phyloP scores from a whole-genome alignment of 164 flowering plant species.

The Vitis rupestris region DNA sequence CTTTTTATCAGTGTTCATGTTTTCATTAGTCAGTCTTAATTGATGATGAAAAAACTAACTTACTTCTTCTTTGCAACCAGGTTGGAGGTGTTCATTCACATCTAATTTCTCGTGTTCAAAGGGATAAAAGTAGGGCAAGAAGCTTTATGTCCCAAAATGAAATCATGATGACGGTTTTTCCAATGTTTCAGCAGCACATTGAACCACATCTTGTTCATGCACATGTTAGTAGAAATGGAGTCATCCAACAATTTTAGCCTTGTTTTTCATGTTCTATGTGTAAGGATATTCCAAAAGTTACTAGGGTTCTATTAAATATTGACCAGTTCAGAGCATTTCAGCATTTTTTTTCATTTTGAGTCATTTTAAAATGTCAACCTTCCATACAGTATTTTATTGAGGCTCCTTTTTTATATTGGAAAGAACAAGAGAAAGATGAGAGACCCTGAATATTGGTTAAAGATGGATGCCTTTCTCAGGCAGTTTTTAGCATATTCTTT shows the following conservation, averaged over 20 bases:
- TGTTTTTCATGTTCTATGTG: neutral
- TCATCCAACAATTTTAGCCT: neutral
- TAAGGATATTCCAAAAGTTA: neutral
- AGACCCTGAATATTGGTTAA: too few species aligned
- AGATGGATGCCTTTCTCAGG: too few species aligned
- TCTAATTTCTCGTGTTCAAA: slow-evolving; percentile 92
- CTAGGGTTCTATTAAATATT: neutral
- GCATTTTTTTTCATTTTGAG: neutral
- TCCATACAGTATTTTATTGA: neutral
- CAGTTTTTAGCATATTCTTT: too few species aligned
- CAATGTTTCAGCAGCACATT: slow-evolving; percentile 95
- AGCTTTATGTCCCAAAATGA: slow-evolving; percentile 83
- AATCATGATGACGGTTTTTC: slow-evolving; percentile 93
- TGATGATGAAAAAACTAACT: neutral
- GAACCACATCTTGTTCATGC: slow-evolving; percentile 99
- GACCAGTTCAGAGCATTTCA: neutral
- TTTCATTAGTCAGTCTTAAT: neutral
- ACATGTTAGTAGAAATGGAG: slow-evolving; percentile 63
- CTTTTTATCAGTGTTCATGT: neutral
- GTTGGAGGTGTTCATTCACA: slow-evolving; percentile 99
- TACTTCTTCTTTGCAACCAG: slow-evolving; percentile 36
- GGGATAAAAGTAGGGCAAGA: slow-evolving; percentile 87
- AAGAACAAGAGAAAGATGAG: too few species aligned
- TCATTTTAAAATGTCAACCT: neutral
- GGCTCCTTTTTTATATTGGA: too few species aligned